phyloP scores from a whole-genome alignment of 768 basidiomycete genomes.

The Royoungia palumana region DNA sequence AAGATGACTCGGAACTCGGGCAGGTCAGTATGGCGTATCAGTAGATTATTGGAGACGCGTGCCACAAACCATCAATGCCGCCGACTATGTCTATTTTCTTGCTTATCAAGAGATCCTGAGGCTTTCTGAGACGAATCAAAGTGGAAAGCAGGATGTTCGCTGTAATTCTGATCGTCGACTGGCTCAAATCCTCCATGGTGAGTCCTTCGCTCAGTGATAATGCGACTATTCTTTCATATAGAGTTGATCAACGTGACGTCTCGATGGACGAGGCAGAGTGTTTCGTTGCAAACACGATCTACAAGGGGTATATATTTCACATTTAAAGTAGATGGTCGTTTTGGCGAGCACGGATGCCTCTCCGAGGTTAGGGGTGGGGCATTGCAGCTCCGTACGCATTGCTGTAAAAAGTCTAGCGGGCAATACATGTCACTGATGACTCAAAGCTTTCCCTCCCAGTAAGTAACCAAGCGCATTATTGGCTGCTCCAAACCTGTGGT shows the following conservation, averaged over 20 bases:
- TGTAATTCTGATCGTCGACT: conserved; percentile 42
- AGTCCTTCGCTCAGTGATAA: conserved; percentile 5
- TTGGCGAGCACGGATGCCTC: conserved; percentile 78
- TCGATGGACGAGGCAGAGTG: conserved; percentile 86
- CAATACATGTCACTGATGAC: too few species aligned
- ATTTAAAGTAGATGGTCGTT: conserved; percentile 93
- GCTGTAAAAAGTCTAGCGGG: conserved; percentile 10
- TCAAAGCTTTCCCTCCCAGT: too few species aligned
- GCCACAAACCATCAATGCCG: conserved; percentile 94
- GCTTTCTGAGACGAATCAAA: conserved; percentile 7
- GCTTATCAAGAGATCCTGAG: conserved; percentile 79
- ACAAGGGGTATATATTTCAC: conserved; percentile 91
- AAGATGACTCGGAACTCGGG: conserved; percentile 84
- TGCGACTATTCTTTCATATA: not conserved
- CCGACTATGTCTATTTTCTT: conserved; percentile 96
- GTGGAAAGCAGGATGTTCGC: conserved; percentile 17
- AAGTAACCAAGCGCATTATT: too few species aligned
- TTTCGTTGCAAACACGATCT: conserved; percentile 92
- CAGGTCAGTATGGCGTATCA: conserved; percentile 50
- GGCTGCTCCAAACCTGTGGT: too few species aligned
- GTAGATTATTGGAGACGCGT: conserved; percentile 43
- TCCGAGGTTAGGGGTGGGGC: conserved; percentile 65
- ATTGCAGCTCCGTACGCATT: conserved; percentile 45
- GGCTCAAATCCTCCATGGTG: conserved; percentile 73
- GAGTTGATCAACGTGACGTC: conserved; percentile 45